Percentiles rank a stretch among this genome's conserved stretches.
Evolutionary conservation across 495 filamentous ascomycete genomes (phyloP).

Genomic region (Penicillium pulvis): DNA sequence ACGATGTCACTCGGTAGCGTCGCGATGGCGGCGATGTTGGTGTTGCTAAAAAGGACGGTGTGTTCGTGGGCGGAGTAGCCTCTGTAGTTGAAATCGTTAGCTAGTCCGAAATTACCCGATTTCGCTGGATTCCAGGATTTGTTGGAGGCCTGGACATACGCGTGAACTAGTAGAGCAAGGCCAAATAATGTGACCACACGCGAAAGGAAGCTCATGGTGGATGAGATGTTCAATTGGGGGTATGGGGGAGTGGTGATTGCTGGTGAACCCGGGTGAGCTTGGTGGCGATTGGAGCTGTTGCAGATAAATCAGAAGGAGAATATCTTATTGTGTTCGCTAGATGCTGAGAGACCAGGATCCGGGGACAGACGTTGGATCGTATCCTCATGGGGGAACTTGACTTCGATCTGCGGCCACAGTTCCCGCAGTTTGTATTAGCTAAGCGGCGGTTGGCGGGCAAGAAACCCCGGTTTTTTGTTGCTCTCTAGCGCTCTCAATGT

Average conservation of each 20-base stretch:
- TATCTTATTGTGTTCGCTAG: background rate
- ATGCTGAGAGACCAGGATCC: background rate
- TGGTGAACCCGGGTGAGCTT: background rate
- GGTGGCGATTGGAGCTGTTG: background rate
- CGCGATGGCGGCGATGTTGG: conserved; percentile 51
- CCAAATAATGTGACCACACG: conserved; percentile 65
- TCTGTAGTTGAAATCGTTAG: conserved; percentile 39
- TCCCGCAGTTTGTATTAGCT: conserved; percentile 7
- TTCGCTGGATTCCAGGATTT: background rate
- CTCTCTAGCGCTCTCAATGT: background rate
- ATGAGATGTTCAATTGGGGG: conserved; percentile 7
- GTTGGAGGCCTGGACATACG: conserved; percentile 52
- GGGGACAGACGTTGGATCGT: background rate
- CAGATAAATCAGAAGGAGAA: background rate
- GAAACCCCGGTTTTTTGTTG: background rate
- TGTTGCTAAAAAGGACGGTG: conserved; percentile 64
- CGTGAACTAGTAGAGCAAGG: conserved; percentile 67
- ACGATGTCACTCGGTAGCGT: conserved; percentile 72
- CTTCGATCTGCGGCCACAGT: conserved; percentile 4
- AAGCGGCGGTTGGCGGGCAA: background rate
- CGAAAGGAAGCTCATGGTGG: conserved; percentile 66
- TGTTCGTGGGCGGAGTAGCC: conserved; percentile 89
- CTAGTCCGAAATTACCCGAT: background rate
- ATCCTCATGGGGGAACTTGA: background rate
- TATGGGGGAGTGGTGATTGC: background rate